Base-by-base conservation (phyloP, 2,329 filamentous ascomycete genomes). In the Verticillium nubilum region DNA sequence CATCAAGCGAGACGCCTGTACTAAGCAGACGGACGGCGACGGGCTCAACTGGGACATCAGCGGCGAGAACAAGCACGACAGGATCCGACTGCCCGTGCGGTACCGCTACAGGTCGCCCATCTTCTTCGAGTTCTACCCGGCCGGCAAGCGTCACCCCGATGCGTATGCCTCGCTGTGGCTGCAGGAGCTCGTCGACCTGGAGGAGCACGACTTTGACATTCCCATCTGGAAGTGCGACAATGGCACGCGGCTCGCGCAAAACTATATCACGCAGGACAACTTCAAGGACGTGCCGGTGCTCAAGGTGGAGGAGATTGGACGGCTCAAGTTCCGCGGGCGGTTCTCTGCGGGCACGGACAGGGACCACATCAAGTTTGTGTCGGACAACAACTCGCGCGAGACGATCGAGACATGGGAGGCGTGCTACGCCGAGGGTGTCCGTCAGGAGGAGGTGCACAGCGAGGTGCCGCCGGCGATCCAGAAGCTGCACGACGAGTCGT, bases 361-460 rank as follows among this genome's bases (percentile, higher is more conserved):
- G 58, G 89, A 91, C 19, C 95, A 98, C 70, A 83, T 91, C 64
- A 81, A 80, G 1, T 97, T 97, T 66, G 87, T 97, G 25, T 84
- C 86, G 54, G 91, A 96, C 72, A 97, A 96, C 68, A 87, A 96
- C 70, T 88, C 89, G 1, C 88, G 94, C 31, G 95, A 98, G 78
- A 97, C 93, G 0, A 96, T 91, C 64, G 94, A 98, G 76, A 90
- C 89, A 0, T 98, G 93, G 92, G 92, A 97, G 73, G 91, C 92
- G 0, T 97, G 94, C 71, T 85, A 89, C 47, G 86, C 92, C 0
- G 93, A 98, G 72, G 94, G 94, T 13, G 91, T 97, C 0, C 86
- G 95, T 2, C 75, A 80, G 15, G 83, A 87, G 59, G 82, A 86
- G 28, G 91, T 97, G 1, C 77, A 83, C 10, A 82, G 86, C 26